Evolutionary conservation across 75 land plant species (phyloP).

Genomic region (Picea sitchensis): DNA sequence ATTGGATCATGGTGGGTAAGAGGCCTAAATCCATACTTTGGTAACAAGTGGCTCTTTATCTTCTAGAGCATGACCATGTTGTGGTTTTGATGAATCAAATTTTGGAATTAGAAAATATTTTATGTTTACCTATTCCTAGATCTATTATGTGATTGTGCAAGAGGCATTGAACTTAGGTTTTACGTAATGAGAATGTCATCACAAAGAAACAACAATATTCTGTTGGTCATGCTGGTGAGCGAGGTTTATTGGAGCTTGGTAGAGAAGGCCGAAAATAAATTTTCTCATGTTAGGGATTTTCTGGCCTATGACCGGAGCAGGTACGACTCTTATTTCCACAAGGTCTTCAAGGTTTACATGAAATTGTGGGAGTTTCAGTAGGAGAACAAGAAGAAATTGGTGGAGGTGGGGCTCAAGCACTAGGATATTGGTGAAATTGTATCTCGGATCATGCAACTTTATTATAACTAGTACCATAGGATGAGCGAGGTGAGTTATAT

Average conservation of each 20-base stretch:
- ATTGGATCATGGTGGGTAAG: too few relatives aligned
- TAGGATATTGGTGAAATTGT: conserved; percentile 99
- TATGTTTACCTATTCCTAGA: too few relatives aligned
- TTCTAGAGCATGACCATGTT: too few relatives aligned
- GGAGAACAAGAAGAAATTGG: conserved; percentile 80
- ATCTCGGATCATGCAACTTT: conserved; percentile 86
- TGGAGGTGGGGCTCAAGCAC: conserved; percentile 82
- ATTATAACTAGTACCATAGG: conserved; percentile 80
- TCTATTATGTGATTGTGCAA: too few relatives aligned
- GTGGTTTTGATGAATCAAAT: too few relatives aligned
- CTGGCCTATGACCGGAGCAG: conserved; percentile 57
- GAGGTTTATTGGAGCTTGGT: conserved; percentile 64
- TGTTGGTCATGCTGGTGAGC: not conserved
- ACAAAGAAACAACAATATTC: not conserved
- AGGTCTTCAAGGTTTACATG: conserved; percentile 92
- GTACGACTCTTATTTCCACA: conserved; percentile 72
- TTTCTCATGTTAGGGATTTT: conserved; percentile 75
- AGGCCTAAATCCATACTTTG: too few relatives aligned
- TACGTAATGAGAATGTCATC: too few relatives aligned
- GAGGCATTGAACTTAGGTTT: too few relatives aligned
- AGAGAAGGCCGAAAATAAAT: conserved; percentile 77
- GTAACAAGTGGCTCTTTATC: too few relatives aligned
- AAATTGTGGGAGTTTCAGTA: conserved; percentile 93
- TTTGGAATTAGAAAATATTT: too few relatives aligned
- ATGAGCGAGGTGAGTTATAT: conserved; percentile 73